A percentile compares a stretch with the other conserved stretches of the same genome.
phyloP scores from a whole-genome alignment of 2,329 filamentous ascomycete genomes.

The Colletotrichum scovillei region DNA sequence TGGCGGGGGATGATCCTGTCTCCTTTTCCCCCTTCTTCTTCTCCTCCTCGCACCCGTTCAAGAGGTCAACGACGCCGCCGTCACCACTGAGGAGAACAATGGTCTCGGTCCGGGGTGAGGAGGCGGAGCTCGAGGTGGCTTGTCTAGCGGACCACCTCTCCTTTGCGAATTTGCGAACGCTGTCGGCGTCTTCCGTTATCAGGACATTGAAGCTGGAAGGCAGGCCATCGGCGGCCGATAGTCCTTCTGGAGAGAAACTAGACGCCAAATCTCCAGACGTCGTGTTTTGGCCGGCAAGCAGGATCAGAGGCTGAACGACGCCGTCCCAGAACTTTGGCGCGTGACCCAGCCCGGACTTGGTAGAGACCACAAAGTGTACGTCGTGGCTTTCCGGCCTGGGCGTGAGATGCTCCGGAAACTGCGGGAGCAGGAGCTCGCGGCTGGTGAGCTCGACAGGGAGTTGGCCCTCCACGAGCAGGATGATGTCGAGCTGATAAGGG shows the following conservation, averaged over 20 bases:
- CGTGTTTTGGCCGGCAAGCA: conserved; percentile 45
- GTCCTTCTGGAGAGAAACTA: not conserved
- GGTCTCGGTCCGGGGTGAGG: conserved; percentile 53
- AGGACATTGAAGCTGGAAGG: conserved; percentile 62
- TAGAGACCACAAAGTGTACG: conserved; percentile 76
- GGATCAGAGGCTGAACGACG: conserved; percentile 67
- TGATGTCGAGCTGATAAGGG: conserved; percentile 44
- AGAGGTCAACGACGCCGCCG: conserved; percentile 84
- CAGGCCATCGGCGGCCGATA: conserved; percentile 12
- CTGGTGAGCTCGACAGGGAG: conserved; percentile 52
- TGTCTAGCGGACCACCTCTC: conserved; percentile 49
- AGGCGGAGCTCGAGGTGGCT: conserved; percentile 20
- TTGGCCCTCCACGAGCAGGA: conserved; percentile 42
- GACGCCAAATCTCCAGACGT: conserved; percentile 16
- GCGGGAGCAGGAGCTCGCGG: conserved; percentile 47
- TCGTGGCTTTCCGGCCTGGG: conserved; percentile 25
- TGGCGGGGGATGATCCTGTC: not conserved
- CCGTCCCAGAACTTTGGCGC: conserved; percentile 66
- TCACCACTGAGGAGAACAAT: conserved; percentile 88
- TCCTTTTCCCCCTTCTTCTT: not conserved
- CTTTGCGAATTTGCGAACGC: conserved; percentile 72
- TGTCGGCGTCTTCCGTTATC: conserved; percentile 71
- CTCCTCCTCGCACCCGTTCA: conserved; percentile 69
- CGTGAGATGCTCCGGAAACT: conserved; percentile 52
- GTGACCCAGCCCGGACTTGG: conserved; percentile 70